These are phyloP conservation scores for Geoglossum cookeanum DNA, from an alignment of 2,329 filamentous ascomycete species.

Conservation along the genomic window DNA sequence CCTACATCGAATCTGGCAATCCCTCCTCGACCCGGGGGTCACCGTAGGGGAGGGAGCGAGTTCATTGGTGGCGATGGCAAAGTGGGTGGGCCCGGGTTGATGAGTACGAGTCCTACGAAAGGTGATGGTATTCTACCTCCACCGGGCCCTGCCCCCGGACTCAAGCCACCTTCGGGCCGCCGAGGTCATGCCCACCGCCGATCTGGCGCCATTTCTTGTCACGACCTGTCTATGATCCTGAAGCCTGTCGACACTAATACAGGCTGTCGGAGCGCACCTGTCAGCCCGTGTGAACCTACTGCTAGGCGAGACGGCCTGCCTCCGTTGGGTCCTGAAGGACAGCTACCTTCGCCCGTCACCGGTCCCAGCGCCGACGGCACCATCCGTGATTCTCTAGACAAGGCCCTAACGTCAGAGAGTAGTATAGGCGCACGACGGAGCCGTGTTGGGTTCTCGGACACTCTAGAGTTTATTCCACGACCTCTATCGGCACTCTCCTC, in stretches of 20 bases:
- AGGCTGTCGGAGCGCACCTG: slow-evolving; percentile 2
- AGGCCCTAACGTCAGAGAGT: slow-evolving; percentile 9
- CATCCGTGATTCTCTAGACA: background rate
- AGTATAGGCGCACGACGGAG: slow-evolving; percentile 23
- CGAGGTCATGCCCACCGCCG: slow-evolving; percentile 61
- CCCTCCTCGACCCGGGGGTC: slow-evolving; percentile 38
- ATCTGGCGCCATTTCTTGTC: slow-evolving; percentile 63
- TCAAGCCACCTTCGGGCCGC: slow-evolving; percentile 22
- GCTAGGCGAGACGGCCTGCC: background rate
- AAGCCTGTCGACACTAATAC: slow-evolving; percentile 31
- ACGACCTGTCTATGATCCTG: slow-evolving; percentile 56
- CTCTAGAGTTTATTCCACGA: slow-evolving; percentile 62
- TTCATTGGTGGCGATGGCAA: slow-evolving; percentile 57
- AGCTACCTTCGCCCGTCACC: slow-evolving; percentile 10
- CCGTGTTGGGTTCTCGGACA: slow-evolving; percentile 69
- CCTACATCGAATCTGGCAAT: slow-evolving; percentile 2
- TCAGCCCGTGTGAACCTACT: background rate
- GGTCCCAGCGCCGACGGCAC: background rate
- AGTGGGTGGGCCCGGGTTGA: slow-evolving; percentile 31
- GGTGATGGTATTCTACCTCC: slow-evolving; percentile 38
- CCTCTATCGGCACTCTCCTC: slow-evolving; percentile 71
- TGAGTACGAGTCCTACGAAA: slow-evolving; percentile 54
- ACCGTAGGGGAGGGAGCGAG: slow-evolving; percentile 65
- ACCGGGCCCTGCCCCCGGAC: slow-evolving; percentile 27
- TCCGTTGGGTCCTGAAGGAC: background rate